A percentile compares a stretch with the other conserved stretches of the same genome.
Evolutionary conservation across 257 asterid genomes (phyloP).

Genomic region (Solanum corneliomulleri): DNA sequence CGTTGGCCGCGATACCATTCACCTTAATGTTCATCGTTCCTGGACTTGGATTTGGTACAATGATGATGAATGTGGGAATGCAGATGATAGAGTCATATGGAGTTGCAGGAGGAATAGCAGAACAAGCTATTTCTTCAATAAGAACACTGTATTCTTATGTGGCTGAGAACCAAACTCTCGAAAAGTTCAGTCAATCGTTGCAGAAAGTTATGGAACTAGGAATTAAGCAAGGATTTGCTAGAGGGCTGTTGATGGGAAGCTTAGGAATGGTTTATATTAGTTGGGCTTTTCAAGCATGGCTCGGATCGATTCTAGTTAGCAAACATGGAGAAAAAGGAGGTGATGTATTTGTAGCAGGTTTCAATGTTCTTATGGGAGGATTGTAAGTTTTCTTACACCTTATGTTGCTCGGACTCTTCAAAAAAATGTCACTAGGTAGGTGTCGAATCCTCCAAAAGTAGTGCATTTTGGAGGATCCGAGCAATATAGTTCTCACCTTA

Average conservation of each 20-base stretch:
- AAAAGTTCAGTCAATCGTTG: slow-evolving; percentile 52
- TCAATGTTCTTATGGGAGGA: slow-evolving; percentile 86
- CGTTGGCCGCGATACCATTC: slow-evolving; percentile 67
- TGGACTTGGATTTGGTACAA: slow-evolving; percentile 66
- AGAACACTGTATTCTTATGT: slow-evolving; percentile 59
- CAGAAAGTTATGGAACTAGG: slow-evolving; percentile 62
- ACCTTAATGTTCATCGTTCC: slow-evolving; percentile 65
- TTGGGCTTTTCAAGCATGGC: slow-evolving; percentile 84
- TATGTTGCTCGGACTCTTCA: not conserved
- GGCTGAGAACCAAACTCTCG: slow-evolving; percentile 49
- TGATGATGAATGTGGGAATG: slow-evolving; percentile 66
- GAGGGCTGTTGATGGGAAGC: slow-evolving; percentile 77
- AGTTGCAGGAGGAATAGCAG: slow-evolving; percentile 62
- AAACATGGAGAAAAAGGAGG: slow-evolving; percentile 67
- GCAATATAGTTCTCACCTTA: not conserved
- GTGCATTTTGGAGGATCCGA: not conserved
- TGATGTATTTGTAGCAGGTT: slow-evolving; percentile 69
- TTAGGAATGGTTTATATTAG: slow-evolving; percentile 67
- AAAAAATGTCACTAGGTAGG: not conserved
- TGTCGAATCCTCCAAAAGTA: not conserved
- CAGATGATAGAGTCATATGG: slow-evolving; percentile 55
- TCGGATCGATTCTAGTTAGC: slow-evolving; percentile 64
- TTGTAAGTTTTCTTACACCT: slow-evolving; percentile 26
- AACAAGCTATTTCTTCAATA: slow-evolving; percentile 70
- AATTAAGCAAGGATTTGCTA: slow-evolving; percentile 64